phyloP scores from a whole-genome alignment of 1,284 basidiomycete species.

The Phenoliferia sp. region DNA sequence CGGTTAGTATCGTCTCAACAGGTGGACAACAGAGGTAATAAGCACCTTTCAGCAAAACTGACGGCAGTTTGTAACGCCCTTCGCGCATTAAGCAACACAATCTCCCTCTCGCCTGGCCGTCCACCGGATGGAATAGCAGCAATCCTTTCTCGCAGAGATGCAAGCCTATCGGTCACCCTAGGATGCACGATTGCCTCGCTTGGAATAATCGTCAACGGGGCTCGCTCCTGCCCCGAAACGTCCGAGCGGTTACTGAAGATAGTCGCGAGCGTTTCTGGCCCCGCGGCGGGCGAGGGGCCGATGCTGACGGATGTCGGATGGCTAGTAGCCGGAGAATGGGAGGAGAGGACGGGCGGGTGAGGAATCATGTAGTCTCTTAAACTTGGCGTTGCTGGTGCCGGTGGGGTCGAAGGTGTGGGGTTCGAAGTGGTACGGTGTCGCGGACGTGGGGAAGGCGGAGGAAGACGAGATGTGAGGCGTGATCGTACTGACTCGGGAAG shows the following conservation, averaged over 20 bases:
- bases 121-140: neutral
- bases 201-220: neutral
- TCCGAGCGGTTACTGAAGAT: neutral
- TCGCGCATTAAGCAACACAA: neutral
- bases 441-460: neutral
- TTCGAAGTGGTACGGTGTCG: neutral
- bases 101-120: neutral
- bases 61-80: neutral
- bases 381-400: neutral
- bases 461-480: too few relatives aligned
- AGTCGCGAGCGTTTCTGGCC: neutral
- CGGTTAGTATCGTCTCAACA: neutral
- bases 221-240: neutral
- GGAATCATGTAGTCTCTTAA: neutral
- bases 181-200: neutral
- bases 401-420: neutral
- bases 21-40: too few relatives aligned
- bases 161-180: neutral
- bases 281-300: neutral
- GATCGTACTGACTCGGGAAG: too few relatives aligned
- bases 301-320: neutral
- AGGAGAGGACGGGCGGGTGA: neutral
- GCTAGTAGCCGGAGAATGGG: neutral
- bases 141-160: neutral
- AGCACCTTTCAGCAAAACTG: neutral